Conservation (phyloP, 352 stramenopile species). For the Aphanomyces euteiches region DNA sequence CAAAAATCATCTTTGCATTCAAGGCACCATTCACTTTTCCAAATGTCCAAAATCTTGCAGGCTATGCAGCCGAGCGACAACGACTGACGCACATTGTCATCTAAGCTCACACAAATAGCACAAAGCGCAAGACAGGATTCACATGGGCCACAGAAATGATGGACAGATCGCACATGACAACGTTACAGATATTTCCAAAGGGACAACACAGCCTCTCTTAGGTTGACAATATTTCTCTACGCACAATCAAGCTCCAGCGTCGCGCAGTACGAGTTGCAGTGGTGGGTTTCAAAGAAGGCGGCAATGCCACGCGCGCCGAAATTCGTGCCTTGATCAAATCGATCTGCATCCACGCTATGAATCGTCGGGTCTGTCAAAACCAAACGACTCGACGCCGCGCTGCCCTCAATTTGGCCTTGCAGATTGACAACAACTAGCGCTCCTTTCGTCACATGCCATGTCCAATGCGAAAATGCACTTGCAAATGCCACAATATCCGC, state of each 20-base stretch:
- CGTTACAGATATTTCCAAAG: not conserved
- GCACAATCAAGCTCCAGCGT: not conserved
- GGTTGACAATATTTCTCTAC: not conserved
- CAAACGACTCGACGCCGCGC: not conserved
- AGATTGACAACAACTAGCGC: conserved; percentile 49
- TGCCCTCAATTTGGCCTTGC: conserved; percentile 33
- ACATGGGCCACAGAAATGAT: too few relatives aligned
- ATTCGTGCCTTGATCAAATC: conserved; percentile 26
- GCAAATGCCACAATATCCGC: conserved; percentile 29
- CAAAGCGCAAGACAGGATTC: too few relatives aligned
- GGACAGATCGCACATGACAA: too few relatives aligned
- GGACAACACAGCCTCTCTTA: not conserved
- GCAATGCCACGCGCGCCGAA: conserved; percentile 21
- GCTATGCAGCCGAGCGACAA: too few relatives aligned
- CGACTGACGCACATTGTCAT: too few relatives aligned
- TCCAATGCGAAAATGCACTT: conserved; percentile 40
- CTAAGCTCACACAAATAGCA: too few relatives aligned
- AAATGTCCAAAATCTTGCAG: too few relatives aligned
- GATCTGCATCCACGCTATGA: conserved; percentile 17
- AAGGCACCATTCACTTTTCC: too few relatives aligned
- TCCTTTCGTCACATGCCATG: conserved; percentile 32
- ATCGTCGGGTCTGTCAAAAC: conserved; percentile 29
- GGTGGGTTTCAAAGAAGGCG: conserved; percentile 24
- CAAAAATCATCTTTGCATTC: too few relatives aligned
- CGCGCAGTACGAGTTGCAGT: conserved; percentile 26